Percentiles rank a stretch among this genome's conserved stretches.
Evolutionary conservation across 208 protist genomes (phyloP).

Genomic region (Angomonas desouzai): DNA sequence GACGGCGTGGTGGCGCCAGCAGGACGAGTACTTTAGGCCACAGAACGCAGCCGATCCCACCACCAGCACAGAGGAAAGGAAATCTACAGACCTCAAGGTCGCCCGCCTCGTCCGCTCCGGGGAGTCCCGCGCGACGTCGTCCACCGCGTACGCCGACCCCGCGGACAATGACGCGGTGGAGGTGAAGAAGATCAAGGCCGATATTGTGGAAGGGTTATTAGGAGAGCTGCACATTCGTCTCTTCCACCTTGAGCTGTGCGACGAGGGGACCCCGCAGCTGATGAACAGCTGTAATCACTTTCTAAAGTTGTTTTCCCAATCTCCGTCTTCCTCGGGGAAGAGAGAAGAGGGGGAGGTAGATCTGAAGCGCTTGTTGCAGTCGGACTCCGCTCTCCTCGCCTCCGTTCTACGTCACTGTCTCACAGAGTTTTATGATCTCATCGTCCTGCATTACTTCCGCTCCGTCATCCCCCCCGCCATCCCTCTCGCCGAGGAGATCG

Average conservation of each 20-base stretch:
- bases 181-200: constrained; percentile 69
- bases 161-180: constrained; percentile 11
- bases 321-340: background rate
- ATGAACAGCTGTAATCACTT: constrained; percentile 63
- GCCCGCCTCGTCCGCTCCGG: background rate
- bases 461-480: constrained; percentile 44
- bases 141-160: constrained; percentile 21
- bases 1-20: background rate
- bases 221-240: constrained; percentile 64
- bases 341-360: background rate
- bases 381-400: background rate
- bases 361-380: constrained; percentile 39
- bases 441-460: constrained; percentile 57
- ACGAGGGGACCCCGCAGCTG: constrained; percentile 27
- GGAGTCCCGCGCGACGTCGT: background rate
- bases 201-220: constrained; percentile 71
- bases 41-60: too few species aligned
- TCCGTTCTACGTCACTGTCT: constrained; percentile 70
- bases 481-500: constrained; percentile 79
- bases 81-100: background rate
- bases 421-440: constrained; percentile 83
- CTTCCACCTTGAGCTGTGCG: constrained; percentile 30
- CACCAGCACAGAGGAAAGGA: too few species aligned
- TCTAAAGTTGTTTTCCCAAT: background rate
- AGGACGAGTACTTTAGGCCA: background rate